A percentile compares a stretch with the other conserved stretches of the same genome.
These are phyloP conservation scores for Stemphylium lycopersici DNA, from an alignment of 2,329 filamentous ascomycete species.

Conservation along the genomic window DNA sequence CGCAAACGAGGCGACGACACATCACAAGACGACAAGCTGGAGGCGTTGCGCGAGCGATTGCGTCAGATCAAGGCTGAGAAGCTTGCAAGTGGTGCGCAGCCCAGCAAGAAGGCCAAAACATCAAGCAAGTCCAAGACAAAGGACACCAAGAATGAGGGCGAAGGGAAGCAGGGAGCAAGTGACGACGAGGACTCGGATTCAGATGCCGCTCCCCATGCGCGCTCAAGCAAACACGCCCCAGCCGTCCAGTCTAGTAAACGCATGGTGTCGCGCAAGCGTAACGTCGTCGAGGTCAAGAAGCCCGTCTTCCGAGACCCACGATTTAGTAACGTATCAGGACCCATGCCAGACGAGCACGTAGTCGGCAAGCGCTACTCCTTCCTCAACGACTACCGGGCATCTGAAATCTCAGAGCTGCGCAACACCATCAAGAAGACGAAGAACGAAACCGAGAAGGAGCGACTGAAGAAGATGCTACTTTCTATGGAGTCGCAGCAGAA, in stretches of 20 bases:
- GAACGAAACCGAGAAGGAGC: conserved; percentile 68
- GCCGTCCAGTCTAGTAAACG: conserved; percentile 81
- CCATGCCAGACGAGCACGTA: conserved; percentile 61
- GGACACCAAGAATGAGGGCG: conserved; percentile 14
- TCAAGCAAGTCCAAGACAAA: conserved; percentile 25
- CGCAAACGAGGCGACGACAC: conserved; percentile 52
- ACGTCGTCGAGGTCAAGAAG: conserved; percentile 70
- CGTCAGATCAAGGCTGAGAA: conserved; percentile 53
- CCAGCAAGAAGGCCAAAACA: conserved; percentile 28
- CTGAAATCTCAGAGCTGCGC: conserved; percentile 80
- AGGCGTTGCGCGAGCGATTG: conserved; percentile 53
- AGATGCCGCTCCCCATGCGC: conserved; percentile 49
- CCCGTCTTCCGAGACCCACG: conserved; percentile 76
- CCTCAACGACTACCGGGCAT: conserved; percentile 80
- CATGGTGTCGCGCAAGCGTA: conserved; percentile 80
- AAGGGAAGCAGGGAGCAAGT: conserved; percentile 40
- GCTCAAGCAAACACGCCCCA: conserved; percentile 86
- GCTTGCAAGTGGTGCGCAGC: conserved; percentile 29
- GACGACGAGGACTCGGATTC: conserved; percentile 37
- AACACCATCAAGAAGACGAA: conserved; percentile 70
- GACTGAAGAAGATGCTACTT: conserved; percentile 73
- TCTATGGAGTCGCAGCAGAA: conserved; percentile 81
- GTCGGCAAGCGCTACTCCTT: conserved; percentile 81
- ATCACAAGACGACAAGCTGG: conserved; percentile 54
- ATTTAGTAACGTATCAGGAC: conserved; percentile 73